Evolutionary conservation across 2,329 filamentous ascomycete species (phyloP), one percentile per base, ranked within the genome.

Genomic region (Neonectria punicea): DNA sequence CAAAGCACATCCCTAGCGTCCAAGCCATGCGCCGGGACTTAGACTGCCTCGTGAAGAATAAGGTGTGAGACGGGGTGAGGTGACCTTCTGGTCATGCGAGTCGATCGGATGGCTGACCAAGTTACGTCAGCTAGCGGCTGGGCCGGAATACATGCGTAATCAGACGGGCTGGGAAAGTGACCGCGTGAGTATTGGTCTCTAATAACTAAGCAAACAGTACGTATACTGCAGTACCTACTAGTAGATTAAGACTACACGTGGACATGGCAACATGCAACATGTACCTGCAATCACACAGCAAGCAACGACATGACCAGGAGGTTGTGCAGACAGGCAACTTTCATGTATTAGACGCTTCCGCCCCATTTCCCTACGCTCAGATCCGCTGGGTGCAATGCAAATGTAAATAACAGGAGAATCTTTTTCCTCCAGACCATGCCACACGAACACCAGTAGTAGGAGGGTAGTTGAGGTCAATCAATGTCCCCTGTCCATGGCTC

Each of bases 381-480:
- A 61, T 53, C 55, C 67, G 64, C 56, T 53, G 59, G 63, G 56
- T 56, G 43, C 16, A 46, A 30, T 39, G 47, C 47, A 53, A 63
- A 36, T 66, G 64, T 41, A 67, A 68, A 62, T 28, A 59, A 68
- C 30, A 36, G 34, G 43, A 60, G 55, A 73, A 59, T 65, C 71
- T 72, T 71, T 70, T 64, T 66, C 70, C 70, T 74, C 70, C 70
- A 55, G 34, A 43, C 70, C 66, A 65, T 65, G 61, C 69, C 64
- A 50, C 49, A 51, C 57, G 43, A 69, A 32, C 32, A 34, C 30
- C 28, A 47, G 36, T 39, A 62, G 14, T 25, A 32, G 36, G 32
- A 47, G 34, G 65, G 41, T 50, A 71, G 61, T 47, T 46, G 14
- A 56, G 71, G 58, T 67, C 58, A 67, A 39, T 16, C 51, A 53